Conservation (phyloP, 495 filamentous ascomycete species). For the Lasiosphaeria miniovina region DNA sequence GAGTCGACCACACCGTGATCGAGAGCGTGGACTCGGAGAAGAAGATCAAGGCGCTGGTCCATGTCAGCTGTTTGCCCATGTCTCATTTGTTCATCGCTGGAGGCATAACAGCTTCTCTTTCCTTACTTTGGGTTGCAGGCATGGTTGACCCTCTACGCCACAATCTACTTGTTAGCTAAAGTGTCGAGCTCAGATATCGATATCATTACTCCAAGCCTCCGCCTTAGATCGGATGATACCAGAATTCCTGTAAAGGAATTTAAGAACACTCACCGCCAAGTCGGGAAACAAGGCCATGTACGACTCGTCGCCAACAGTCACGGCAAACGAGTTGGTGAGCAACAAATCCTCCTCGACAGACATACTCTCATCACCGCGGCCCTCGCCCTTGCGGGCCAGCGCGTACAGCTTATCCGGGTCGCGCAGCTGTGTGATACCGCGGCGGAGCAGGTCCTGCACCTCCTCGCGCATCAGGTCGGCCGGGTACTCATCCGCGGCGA, state of each 20-base stretch:
- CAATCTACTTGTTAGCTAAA: constrained; percentile 1
- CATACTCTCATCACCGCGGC: constrained; percentile 49
- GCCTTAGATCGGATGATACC: too few relatives aligned
- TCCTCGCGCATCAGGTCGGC: constrained; percentile 23
- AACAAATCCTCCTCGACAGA: constrained; percentile 65
- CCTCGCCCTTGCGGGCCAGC: constrained; percentile 57
- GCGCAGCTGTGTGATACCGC: constrained; percentile 22
- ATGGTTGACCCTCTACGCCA: constrained; percentile 35
- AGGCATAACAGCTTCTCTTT: neutral
- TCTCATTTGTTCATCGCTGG: neutral
- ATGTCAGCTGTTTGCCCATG: constrained; percentile 9
- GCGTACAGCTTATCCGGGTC: constrained; percentile 19
- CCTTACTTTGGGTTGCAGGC: constrained; percentile 36
- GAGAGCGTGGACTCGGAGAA: constrained; percentile 31
- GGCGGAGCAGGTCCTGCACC: constrained; percentile 27
- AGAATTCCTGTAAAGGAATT: neutral
- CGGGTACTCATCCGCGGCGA: constrained; percentile 28
- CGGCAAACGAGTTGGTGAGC: constrained; percentile 51
- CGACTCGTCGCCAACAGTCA: constrained; percentile 23
- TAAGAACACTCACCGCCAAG: constrained; percentile 27
- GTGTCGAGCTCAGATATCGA: neutral
- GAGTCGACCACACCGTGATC: constrained; percentile 33
- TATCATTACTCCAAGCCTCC: neutral
- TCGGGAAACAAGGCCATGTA: constrained; percentile 32
- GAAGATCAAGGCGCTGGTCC: constrained; percentile 30